Conservation (phyloP, 2,329 filamentous ascomycete genomes). For the Paecilomyces niveus region DNA sequence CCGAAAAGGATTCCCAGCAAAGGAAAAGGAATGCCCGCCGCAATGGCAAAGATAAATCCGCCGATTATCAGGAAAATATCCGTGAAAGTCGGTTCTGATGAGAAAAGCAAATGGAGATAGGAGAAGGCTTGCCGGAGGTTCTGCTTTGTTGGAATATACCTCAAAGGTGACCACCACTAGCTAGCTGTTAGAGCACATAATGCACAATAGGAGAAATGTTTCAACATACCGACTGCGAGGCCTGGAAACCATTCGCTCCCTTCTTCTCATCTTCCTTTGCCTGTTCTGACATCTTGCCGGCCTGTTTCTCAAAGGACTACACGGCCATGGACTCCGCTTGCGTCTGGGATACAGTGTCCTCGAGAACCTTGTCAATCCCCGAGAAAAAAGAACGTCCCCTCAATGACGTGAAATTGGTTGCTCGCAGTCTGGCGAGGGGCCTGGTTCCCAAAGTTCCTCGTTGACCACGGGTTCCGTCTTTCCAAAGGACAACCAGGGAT, state of each 20-base stretch:
- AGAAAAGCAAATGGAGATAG: constrained; percentile 4
- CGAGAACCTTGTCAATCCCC: neutral
- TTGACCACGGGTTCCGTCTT: neutral
- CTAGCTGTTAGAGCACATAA: neutral
- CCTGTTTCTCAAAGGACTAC: neutral
- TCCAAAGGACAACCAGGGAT: neutral
- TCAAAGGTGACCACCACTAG: neutral
- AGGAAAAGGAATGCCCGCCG: constrained; percentile 28
- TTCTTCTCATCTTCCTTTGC: neutral
- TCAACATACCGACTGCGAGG: neutral
- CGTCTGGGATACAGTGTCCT: neutral
- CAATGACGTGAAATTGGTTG: too few relatives aligned
- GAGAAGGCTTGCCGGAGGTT: neutral
- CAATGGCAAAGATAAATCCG: constrained; percentile 19
- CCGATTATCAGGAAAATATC: constrained; percentile 11
- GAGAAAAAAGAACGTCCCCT: neutral
- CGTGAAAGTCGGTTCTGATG: constrained; percentile 8
- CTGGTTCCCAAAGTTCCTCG: neutral
- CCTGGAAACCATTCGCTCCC: neutral
- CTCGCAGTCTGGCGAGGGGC: neutral
- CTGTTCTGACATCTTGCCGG: neutral
- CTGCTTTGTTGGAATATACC: neutral
- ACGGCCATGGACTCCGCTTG: neutral
- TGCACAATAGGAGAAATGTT: neutral
- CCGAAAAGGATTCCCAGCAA: constrained; percentile 33